A percentile compares a stretch with the other conserved stretches of the same genome.
Conservation (phyloP, 2,329 filamentous ascomycete genomes). For the Stemphylium vesicarium region DNA sequence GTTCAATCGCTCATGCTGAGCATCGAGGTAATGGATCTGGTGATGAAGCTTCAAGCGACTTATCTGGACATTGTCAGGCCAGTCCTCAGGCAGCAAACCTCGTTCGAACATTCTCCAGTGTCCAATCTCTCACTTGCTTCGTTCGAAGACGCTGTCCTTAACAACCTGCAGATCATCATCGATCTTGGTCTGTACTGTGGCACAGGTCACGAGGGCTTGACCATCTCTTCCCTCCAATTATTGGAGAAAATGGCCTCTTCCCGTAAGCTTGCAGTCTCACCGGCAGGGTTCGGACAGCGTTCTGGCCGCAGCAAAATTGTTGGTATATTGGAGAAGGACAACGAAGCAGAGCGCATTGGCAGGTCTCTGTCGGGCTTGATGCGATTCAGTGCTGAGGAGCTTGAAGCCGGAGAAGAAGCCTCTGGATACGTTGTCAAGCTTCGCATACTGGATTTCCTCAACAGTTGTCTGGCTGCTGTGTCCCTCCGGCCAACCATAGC, state of each 20-base stretch:
- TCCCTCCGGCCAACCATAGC: conserved; percentile 84
- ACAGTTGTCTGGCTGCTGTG: conserved; percentile 76
- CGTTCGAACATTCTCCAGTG: conserved; percentile 65
- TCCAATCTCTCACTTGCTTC: conserved; percentile 80
- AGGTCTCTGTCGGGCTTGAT: conserved; percentile 74
- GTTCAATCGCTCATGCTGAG: conserved; percentile 78
- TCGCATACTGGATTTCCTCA: conserved; percentile 84
- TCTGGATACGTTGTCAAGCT: conserved; percentile 82
- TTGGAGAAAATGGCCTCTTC: conserved; percentile 88
- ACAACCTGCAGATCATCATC: conserved; percentile 77
- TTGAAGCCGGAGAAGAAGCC: conserved; percentile 72
- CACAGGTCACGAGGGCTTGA: conserved; percentile 79
- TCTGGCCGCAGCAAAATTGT: conserved; percentile 82
- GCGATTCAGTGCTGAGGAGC: conserved; percentile 68
- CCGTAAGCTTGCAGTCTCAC: conserved; percentile 75
- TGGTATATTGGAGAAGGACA: conserved; percentile 82
- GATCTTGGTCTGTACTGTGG: conserved; percentile 87
- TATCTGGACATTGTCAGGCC: conserved; percentile 89
- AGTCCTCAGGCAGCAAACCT: conserved; percentile 70
- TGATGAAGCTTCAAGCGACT: conserved; percentile 86
- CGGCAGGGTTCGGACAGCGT: conserved; percentile 66
- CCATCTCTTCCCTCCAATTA: conserved; percentile 79
- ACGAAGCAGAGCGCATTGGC: conserved; percentile 80
- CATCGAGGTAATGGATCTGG: conserved; percentile 82
- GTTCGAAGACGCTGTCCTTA: conserved; percentile 89